Percentiles rank a stretch among this genome's conserved stretches.
phyloP scores from a whole-genome alignment of 495 filamentous ascomycete genomes.

The Hapsidospora chrysogenum region DNA sequence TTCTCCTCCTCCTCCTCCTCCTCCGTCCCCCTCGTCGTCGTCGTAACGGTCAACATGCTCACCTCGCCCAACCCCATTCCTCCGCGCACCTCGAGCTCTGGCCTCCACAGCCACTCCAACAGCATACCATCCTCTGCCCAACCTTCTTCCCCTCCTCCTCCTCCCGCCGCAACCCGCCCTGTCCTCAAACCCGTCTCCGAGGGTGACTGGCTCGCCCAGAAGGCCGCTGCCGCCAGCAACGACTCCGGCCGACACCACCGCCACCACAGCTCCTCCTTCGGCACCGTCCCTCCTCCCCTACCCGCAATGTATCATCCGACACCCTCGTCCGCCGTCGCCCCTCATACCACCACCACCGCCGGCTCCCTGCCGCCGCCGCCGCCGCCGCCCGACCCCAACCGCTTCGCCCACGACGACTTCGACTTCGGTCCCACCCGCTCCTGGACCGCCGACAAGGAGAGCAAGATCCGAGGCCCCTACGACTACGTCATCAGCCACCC shows the following conservation, averaged over 20 bases:
- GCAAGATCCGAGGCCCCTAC: conserved; percentile 69
- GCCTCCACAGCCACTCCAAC: conserved; percentile 9
- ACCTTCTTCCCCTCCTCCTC: too few species aligned
- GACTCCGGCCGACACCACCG: conserved; percentile 9
- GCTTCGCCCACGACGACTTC: conserved; percentile 29
- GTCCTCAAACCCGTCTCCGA: conserved; percentile 38
- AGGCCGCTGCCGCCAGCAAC: conserved; percentile 7
- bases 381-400: conserved; percentile 22
- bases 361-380: conserved; percentile 15
- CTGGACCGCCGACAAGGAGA: conserved; percentile 59
- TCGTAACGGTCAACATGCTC: conserved; percentile 13
- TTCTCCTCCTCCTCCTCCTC: neutral
- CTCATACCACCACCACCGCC: conserved; percentile 9
- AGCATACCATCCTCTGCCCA: conserved; percentile 5
- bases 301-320: too few species aligned
- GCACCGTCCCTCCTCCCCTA: too few species aligned
- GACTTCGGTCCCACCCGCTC: conserved; percentile 19
- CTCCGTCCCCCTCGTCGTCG: conserved; percentile 8
- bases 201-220: conserved; percentile 33
- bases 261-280: conserved; percentile 17
- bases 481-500: conserved; percentile 76
- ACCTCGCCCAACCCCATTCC: conserved; percentile 55
- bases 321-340: neutral
- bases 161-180: conserved; percentile 17
- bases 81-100: conserved; percentile 40